Evolutionary conservation across 2,329 filamentous ascomycete genomes (phyloP), one percentile per base, ranked within the genome.

Genomic region (Podosphaera fusca): DNA sequence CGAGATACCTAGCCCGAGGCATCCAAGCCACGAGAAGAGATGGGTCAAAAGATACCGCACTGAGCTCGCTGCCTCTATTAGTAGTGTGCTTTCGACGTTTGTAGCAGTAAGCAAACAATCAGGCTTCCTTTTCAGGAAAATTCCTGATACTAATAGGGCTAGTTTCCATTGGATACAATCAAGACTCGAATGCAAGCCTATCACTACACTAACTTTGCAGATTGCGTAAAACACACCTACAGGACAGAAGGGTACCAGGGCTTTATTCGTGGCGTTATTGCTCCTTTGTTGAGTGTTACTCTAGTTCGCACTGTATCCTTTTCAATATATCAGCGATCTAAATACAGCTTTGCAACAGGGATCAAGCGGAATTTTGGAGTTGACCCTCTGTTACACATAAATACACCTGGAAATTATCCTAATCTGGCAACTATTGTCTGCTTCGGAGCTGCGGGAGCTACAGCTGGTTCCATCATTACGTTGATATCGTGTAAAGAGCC

Each of bases 101-200:
- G 75, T 78, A 62, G 84, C 86, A n/a, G 75, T 78, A 66, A 64
- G 73, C 66, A 21, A 31, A 33, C 45, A 47, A 12, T 33, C 36
- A 8, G 4, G 8, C n/a, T n/a, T n/a, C 36, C 12, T 3, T 35
- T n/a, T 9, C n/a, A 8, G 4, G 12, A 40, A 34, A 9, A 14
- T 8, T 36, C n/a, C 31, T 33, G 33, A 40, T 58, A 56, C 60
- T 63, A 35, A 61, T 59, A 21, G 12, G 6, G 56, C 51, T 50
- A 69, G 67, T 94, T 90, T 67, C 87, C 87, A 30, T 78, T 94
- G 63, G 87, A 94, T 69, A 90, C 87, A 64, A 83, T 90, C 68
- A 94, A 94, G 74, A 89, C 85, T 57, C 84, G 87, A 66, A 87
- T 92, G 80, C 87, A 94, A 73, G 85, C 84, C 62, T 90, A 92